phyloP scores from a whole-genome alignment of 768 basidiomycete species.

The Collybia sp. region DNA sequence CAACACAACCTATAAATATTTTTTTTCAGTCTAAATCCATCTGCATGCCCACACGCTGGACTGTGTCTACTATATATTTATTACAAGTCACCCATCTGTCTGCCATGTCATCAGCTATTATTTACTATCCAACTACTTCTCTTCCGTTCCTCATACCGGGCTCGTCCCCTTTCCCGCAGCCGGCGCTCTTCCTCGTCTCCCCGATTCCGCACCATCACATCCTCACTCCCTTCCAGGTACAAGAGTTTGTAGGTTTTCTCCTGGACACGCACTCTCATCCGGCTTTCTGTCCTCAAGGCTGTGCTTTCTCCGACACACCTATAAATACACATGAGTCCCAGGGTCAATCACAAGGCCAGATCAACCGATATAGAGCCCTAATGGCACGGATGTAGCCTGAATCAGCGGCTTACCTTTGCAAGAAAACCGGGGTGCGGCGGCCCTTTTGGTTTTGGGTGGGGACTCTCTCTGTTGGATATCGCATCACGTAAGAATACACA shows the following conservation, averaged over 20 bases:
- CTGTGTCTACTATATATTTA: no score
- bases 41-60: neutral
- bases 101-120: constrained; percentile 1
- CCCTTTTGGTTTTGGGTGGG: constrained; percentile 33
- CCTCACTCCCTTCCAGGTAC: constrained; percentile 66
- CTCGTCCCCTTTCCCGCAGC: constrained; percentile 30
- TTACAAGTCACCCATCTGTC: neutral
- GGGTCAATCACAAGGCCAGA: constrained; percentile 18
- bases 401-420: constrained; percentile 48
- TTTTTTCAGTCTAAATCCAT: no score
- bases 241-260: constrained; percentile 62
- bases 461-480: constrained; percentile 68
- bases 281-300: constrained; percentile 29
- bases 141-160: constrained; percentile 54
- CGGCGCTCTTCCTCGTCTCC: constrained; percentile 24
- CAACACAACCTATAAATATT: neutral
- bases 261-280: constrained; percentile 51
- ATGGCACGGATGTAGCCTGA: constrained; percentile 6
- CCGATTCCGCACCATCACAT: constrained; percentile 39
- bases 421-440: constrained; percentile 37
- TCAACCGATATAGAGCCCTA: constrained; percentile 12
- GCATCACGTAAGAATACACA: constrained; percentile 67
- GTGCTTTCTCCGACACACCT: constrained; percentile 46
- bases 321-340: constrained; percentile 35
- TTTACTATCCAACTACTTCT: constrained; percentile 28